These are phyloP conservation scores for Selaginella tamariscina DNA, from an alignment of 75 land plant species.

Conservation along the genomic window DNA sequence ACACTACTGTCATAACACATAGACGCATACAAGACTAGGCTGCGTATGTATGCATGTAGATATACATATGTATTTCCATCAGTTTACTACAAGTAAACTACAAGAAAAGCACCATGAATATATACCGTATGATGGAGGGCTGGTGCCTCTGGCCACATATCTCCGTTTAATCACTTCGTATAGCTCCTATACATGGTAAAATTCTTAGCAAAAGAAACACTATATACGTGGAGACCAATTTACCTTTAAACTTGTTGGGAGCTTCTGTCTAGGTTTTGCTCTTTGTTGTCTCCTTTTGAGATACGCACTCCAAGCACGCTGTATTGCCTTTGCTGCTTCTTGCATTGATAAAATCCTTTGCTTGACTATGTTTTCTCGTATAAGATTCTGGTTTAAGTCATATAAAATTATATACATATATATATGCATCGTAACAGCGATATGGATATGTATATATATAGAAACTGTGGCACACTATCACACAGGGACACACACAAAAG, in stretches of 20 bases:
- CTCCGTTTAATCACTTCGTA: constrained; percentile 14
- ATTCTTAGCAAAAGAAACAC: not conserved
- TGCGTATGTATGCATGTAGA: not conserved
- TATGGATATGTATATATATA: too few species aligned
- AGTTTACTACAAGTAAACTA: not conserved
- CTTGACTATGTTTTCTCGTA: constrained; percentile 2
- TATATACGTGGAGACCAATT: too few species aligned
- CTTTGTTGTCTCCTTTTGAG: constrained; percentile 8
- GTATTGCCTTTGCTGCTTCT: constrained; percentile 18
- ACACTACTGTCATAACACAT: not conserved
- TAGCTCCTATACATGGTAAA: constrained; percentile 14
- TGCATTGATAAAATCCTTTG: constrained; percentile 15
- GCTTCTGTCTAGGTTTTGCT: not conserved
- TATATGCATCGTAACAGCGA: too few species aligned
- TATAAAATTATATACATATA: too few species aligned
- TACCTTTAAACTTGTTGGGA: constrained; percentile 22
- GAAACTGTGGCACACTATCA: too few species aligned
- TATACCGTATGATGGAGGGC: constrained; percentile 22
- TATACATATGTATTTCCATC: not conserved
- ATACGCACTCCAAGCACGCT: constrained; percentile 18
- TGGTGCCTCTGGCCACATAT: constrained; percentile 1
- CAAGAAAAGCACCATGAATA: not conserved
- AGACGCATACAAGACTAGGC: not conserved
- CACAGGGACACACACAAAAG: too few species aligned
- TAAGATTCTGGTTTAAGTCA: constrained; percentile 15